phyloP scores from a whole-genome alignment of 176 grass and related monocot genomes.

The Musa acuminata region DNA sequence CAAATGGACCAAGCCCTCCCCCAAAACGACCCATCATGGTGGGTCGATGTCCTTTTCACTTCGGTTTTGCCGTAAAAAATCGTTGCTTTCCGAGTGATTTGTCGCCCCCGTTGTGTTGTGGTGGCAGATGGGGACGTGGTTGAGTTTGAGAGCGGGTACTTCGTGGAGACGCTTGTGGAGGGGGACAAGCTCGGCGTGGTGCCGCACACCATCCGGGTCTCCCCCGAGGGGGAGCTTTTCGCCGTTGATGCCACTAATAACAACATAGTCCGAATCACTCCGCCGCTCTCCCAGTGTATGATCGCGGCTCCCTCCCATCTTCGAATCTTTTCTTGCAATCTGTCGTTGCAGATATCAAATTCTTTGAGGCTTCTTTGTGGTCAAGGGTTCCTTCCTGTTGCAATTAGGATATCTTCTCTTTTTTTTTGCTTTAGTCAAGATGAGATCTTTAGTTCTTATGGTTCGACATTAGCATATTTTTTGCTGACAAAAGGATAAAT shows the following conservation, averaged over 20 bases:
- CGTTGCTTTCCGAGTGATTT: neutral
- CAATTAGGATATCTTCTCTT: neutral
- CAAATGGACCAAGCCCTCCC: conserved; percentile 13
- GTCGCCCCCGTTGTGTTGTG: neutral
- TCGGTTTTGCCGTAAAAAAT: conserved; percentile 18
- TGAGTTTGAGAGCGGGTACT: conserved; percentile 80
- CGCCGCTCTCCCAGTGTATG: conserved; percentile 85
- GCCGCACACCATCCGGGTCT: conserved; percentile 85
- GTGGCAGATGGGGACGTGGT: conserved; percentile 59
- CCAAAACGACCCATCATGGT: conserved; percentile 6
- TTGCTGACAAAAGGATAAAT: conserved; percentile 8
- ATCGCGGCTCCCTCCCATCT: neutral
- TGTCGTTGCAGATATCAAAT: neutral
- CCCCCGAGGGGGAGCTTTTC: conserved; percentile 74
- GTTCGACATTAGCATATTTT: neutral
- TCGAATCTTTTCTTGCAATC: neutral
- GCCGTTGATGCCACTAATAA: conserved; percentile 75
- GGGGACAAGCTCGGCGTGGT: conserved; percentile 82
- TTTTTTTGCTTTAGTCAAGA: neutral
- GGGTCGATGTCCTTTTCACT: conserved; percentile 2
- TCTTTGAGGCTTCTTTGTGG: neutral
- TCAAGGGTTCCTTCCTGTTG: neutral
- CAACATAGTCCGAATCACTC: conserved; percentile 92
- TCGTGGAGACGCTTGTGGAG: conserved; percentile 91
- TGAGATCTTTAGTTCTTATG: neutral